Conservation (phyloP, 2,329 filamentous ascomycete species). For the Alternaria sp. region DNA sequence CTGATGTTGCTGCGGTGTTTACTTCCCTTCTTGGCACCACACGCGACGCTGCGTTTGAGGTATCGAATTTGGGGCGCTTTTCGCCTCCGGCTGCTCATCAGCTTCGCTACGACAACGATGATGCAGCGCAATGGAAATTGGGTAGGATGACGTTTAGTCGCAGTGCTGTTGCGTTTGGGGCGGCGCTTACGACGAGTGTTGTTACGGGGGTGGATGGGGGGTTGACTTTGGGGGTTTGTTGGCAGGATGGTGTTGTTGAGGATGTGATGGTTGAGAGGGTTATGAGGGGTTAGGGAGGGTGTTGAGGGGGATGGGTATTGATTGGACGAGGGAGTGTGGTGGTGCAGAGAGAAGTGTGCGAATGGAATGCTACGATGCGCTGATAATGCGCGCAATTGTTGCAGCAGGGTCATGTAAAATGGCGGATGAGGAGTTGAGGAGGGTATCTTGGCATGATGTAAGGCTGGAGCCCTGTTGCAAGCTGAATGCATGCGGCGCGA, state of each 20-base stretch:
- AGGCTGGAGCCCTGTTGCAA: too few species aligned
- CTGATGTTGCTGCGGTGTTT: conserved; percentile 38
- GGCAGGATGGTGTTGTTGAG: conserved; percentile 51
- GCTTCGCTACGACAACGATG: accelerated
- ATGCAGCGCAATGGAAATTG: conserved; percentile 23
- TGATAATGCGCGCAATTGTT: too few species aligned
- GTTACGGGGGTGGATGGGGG: conserved; percentile 49
- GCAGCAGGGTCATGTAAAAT: too few species aligned
- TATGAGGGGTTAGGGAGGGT: background rate
- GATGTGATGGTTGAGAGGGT: conserved; percentile 1
- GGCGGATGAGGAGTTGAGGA: too few species aligned
- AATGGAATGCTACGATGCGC: too few species aligned
- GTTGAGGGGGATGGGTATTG: too few species aligned
- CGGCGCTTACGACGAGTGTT: conserved; percentile 48
- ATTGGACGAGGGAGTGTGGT: too few species aligned
- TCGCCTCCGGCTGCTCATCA: too few species aligned
- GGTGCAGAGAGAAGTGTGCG: too few species aligned
- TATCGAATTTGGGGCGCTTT: conserved; percentile 53
- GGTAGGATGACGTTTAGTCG: conserved; percentile 53
- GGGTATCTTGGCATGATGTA: too few species aligned
- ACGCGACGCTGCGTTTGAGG: conserved; percentile 49
- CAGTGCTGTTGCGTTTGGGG: conserved; percentile 48
- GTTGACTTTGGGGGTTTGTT: conserved; percentile 49
- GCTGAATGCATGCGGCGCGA: too few species aligned
- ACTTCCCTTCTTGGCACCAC: conserved; percentile 47